phyloP scores from a whole-genome alignment of 805 yeast genomes.

The Metschnikowia matae region DNA sequence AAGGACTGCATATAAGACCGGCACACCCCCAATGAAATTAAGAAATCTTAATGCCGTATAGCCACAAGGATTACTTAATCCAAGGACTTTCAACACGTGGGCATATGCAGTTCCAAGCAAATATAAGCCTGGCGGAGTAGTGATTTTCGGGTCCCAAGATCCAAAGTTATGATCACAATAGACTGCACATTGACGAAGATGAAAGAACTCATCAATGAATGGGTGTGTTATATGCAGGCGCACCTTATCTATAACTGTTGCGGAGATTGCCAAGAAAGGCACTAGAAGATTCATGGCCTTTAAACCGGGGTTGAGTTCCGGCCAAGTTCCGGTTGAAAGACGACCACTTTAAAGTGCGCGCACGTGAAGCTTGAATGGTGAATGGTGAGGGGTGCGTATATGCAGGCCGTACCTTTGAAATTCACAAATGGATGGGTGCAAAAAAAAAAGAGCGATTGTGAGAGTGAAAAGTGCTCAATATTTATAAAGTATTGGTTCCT shows the following conservation, averaged over 20 bases:
- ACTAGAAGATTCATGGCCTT: slow-evolving; percentile 2
- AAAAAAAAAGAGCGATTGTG: background rate
- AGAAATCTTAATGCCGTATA: slow-evolving; percentile 32
- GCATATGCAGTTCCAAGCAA: slow-evolving; percentile 38
- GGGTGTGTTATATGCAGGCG: slow-evolving; percentile 8
- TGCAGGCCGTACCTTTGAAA: background rate
- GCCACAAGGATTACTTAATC: slow-evolving; percentile 19
- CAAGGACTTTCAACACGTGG: slow-evolving; percentile 34
- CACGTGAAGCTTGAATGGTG: no score
- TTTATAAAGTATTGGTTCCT: no score
- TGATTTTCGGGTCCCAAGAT: slow-evolving; percentile 69
- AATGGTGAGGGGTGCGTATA: no score
- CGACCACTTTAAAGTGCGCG: background rate
- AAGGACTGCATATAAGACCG: slow-evolving; percentile 48
- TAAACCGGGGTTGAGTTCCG: background rate
- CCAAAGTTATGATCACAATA: slow-evolving; percentile 59
- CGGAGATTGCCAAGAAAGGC: slow-evolving; percentile 4
- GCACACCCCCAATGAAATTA: slow-evolving; percentile 63
- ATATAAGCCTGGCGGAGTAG: slow-evolving; percentile 96
- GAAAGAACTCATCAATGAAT: slow-evolving; percentile 77
- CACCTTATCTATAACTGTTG: slow-evolving; percentile 10
- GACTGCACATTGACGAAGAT: slow-evolving; percentile 69
- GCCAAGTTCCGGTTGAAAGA: no score
- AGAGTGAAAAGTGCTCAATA: background rate
- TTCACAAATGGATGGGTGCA: background rate